Evolutionary conservation across 345 rosid genomes (phyloP), one percentile per base, ranked within the genome.

Genomic region (Gossypium longicalyx): DNA sequence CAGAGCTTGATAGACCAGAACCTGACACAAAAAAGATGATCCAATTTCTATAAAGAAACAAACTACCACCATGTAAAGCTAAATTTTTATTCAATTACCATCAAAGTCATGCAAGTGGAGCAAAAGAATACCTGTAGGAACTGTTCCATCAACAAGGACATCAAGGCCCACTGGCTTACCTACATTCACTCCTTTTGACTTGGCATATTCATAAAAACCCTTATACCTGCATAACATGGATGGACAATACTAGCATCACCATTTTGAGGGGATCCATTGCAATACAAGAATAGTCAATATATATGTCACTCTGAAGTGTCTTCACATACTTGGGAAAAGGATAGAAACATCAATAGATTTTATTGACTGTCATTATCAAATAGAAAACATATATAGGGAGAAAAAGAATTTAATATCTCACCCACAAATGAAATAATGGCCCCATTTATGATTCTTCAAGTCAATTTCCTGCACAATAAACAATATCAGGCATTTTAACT

Each of bases 361-460:
- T 41, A 41, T 9, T n/a, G 2, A 41, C 48, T 41, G 51, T 43
- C 19, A 64, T 4, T 41, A 15, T 41, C 48, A 64, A 41, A 38
- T 17, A 41, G 22, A 64, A 64, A 41, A 47, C 22, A 63, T 0
- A 41, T n/a, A 64, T 4, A 41, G 3, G 49, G 47, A 41, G 15
- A 2, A 22, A 25, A 20, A 13, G 17, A 65, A 15, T 67, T n/a
- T 43, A n/a, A 45, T n/a, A 34, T 62, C 94, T 87, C 72, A 95
- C 99, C 90, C 99, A 57, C 99, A 95, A 27, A 95, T 76, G 81
- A 95, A 95, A 80, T 95, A 95, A 72, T 93, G 98, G 45, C 98
- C 99, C 98, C 99, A 95, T 85, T 67, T 87, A 78, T 90, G 97
- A 83, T 91, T 86, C 87, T 90, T 81, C 89, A 96, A 82, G 84